phyloP scores from a whole-genome alignment of 805 yeast genomes.

The Cyberlindnera veronae region DNA sequence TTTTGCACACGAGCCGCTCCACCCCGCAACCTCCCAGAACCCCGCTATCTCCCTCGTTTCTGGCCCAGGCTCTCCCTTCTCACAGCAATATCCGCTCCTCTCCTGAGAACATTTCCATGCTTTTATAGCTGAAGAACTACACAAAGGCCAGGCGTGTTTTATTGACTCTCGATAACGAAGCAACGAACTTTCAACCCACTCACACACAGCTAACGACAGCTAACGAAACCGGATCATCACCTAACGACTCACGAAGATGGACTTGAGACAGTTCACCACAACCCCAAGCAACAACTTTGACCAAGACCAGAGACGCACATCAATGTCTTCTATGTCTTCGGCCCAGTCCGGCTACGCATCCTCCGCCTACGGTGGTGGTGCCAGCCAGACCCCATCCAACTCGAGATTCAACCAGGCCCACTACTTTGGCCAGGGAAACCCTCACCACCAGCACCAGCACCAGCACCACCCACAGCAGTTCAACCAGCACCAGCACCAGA shows the following conservation, averaged over 20 bases:
- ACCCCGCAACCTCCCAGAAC: too few relatives aligned
- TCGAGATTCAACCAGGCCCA: conserved; percentile 25
- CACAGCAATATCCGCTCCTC: too few relatives aligned
- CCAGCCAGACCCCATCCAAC: conserved; percentile 16
- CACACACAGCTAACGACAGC: conserved; percentile 8
- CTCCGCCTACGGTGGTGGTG: conserved; percentile 20
- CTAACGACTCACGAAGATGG: conserved; percentile 30
- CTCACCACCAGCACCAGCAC: conserved; percentile 15
- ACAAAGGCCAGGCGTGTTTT: conserved; percentile 10
- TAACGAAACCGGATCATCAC: conserved; percentile 3
- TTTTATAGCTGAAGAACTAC: conserved; percentile 3
- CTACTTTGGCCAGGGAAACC: conserved; percentile 22
- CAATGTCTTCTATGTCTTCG: conserved; percentile 27
- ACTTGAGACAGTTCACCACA: conserved; percentile 35
- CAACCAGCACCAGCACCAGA: conserved; percentile 9
- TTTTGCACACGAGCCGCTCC: too few relatives aligned
- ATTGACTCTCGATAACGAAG: conserved; percentile 2
- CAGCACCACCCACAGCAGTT: conserved; percentile 17
- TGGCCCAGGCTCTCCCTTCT: too few relatives aligned
- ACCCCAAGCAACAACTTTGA: conserved; percentile 30
- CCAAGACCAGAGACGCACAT: conserved; percentile 25
- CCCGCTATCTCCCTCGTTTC: too few relatives aligned
- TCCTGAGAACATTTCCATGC: conserved; percentile 6
- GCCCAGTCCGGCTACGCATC: conserved; percentile 27
- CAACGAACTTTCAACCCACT: not conserved